phyloP scores from a whole-genome alignment of 2,329 filamentous ascomycete genomes.

The Aspergillus udagawae region DNA sequence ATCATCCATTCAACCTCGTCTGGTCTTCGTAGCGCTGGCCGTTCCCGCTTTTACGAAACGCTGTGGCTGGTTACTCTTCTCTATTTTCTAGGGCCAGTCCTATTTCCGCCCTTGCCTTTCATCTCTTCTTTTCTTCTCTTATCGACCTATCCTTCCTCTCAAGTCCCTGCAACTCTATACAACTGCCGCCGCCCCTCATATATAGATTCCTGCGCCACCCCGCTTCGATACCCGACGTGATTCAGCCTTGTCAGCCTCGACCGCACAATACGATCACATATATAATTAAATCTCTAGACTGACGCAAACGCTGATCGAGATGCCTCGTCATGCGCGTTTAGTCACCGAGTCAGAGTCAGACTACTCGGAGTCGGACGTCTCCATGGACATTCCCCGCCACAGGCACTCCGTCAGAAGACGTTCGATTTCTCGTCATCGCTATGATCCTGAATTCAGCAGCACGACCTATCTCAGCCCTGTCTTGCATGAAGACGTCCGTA shows the following conservation, averaged over 20 bases:
- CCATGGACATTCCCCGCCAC: slow-evolving; percentile 22
- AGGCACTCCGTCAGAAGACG: slow-evolving; percentile 23
- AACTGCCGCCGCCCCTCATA: slow-evolving; percentile 8
- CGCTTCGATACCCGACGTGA: not conserved
- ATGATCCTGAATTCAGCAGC: slow-evolving; percentile 19
- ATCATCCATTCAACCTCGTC: not conserved
- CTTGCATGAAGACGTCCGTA: slow-evolving; percentile 14
- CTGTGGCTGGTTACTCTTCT: not conserved
- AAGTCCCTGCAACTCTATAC: not conserved
- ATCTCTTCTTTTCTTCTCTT: not conserved
- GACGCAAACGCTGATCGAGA: slow-evolving; percentile 6
- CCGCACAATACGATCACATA: not conserved
- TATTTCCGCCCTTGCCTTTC: slow-evolving; percentile 3
- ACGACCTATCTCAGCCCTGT: slow-evolving; percentile 23
- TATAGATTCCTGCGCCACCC: slow-evolving; percentile 2
- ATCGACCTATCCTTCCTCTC: not conserved
- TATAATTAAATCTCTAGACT: not conserved
- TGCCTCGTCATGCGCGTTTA: slow-evolving; percentile 11
- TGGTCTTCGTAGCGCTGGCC: not conserved
- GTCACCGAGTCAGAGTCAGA: slow-evolving; percentile 27
- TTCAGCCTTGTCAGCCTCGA: not conserved
- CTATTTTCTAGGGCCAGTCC: not conserved
- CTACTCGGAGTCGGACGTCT: slow-evolving; percentile 34
- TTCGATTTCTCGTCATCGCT: slow-evolving; percentile 31
- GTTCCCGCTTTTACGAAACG: slow-evolving; percentile 11